These are phyloP conservation scores for Catharanthus roseus DNA, from an alignment of 257 asterid species.

Conservation along the genomic window DNA sequence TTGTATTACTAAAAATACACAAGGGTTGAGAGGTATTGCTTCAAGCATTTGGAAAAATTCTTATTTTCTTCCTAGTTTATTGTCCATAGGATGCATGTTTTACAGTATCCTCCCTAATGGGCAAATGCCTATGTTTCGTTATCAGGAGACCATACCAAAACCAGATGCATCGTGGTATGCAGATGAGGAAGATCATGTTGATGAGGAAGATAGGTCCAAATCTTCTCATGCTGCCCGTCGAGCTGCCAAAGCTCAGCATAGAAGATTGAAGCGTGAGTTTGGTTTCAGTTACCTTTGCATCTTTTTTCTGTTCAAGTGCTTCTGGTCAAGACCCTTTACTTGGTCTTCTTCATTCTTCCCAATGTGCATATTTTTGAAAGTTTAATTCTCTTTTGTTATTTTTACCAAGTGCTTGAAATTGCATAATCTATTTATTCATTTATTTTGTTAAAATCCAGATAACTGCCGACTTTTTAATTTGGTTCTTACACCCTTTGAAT, in stretches of 20 bases:
- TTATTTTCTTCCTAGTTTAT: too few species aligned
- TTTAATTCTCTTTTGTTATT: background rate
- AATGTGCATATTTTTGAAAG: background rate
- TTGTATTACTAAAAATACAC: too few species aligned
- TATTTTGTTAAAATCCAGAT: background rate
- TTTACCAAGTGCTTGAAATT: background rate
- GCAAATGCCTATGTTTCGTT: background rate
- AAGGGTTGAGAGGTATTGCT: too few species aligned
- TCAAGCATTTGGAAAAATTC: too few species aligned
- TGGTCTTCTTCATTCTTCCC: background rate
- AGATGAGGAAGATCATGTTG: slow-evolving; percentile 38
- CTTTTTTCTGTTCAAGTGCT: background rate
- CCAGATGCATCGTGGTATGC: slow-evolving; percentile 24
- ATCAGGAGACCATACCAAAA: slow-evolving; percentile 32
- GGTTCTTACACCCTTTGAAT: background rate
- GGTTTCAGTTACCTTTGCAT: background rate
- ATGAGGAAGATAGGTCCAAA: slow-evolving; percentile 46
- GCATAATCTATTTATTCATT: background rate
- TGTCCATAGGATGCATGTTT: background rate
- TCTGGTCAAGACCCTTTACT: background rate
- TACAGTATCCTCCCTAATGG: background rate
- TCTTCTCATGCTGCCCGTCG: slow-evolving; percentile 35
- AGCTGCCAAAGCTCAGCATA: slow-evolving; percentile 36
- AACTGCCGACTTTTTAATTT: background rate
- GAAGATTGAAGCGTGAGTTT: slow-evolving; percentile 61